phyloP scores from a whole-genome alignment of 441 rosid species.

The Pelargonium australe region DNA sequence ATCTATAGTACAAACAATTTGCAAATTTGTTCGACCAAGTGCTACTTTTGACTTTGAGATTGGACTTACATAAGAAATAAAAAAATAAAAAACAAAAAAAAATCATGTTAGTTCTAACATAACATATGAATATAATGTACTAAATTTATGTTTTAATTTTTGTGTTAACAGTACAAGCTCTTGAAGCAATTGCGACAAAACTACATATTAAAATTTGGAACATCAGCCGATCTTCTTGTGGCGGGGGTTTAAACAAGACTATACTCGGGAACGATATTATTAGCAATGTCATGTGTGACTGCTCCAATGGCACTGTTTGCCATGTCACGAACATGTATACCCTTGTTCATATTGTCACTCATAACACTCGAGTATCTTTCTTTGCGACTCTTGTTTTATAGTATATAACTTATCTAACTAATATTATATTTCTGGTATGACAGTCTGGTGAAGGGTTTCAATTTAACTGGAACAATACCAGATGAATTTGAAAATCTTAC shows the following conservation, averaged over 20 bases:
- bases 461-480: slow-evolving; percentile 55
- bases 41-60: too few species aligned
- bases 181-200: slow-evolving; percentile 5
- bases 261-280: background rate
- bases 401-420: background rate
- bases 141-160: background rate
- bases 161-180: background rate
- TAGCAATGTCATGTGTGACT: slow-evolving; percentile 43
- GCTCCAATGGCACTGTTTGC: slow-evolving; percentile 35
- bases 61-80: too few species aligned
- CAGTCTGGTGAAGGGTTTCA: slow-evolving; percentile 48
- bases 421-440: background rate
- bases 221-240: slow-evolving; percentile 9
- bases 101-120: background rate
- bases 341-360: background rate
- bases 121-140: background rate
- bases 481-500: slow-evolving; percentile 56
- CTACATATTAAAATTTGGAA: background rate
- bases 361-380: background rate
- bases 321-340: slow-evolving; percentile 59
- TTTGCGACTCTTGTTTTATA: background rate
- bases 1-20: background rate
- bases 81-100: too few species aligned
- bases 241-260: slow-evolving; percentile 27
- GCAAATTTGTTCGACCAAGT: background rate